These are phyloP conservation scores for Iris macrosiphon DNA, from an alignment of 106 monocot species.

Conservation along the genomic window DNA sequence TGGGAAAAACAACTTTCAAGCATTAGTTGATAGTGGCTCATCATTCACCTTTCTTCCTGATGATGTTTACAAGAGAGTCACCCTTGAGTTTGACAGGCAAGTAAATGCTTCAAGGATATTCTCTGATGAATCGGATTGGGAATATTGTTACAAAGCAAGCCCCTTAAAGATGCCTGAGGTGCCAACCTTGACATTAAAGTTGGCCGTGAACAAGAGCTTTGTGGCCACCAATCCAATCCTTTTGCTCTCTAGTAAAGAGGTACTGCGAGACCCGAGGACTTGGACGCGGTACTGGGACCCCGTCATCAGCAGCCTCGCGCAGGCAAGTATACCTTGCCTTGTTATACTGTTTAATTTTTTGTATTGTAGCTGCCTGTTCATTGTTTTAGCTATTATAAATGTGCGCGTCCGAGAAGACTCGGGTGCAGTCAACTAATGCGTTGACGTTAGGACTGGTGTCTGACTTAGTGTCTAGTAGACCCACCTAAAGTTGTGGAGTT, in stretches of 20 bases:
- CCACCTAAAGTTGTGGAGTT: no score
- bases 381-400: no score
- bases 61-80: conserved; percentile 54
- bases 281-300: no score
- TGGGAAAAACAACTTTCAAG: conserved; percentile 41
- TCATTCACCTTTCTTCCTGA: conserved; percentile 81
- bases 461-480: no score
- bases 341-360: no score
- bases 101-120: conserved; percentile 57
- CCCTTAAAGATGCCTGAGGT: conserved; percentile 56
- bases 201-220: conserved; percentile 74
- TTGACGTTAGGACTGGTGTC: no score
- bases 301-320: no score
- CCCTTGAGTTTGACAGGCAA: conserved; percentile 77
- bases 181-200: conserved; percentile 48
- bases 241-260: conserved; percentile 51
- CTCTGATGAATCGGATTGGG: conserved; percentile 47
- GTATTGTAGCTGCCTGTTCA: no score
- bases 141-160: conserved; percentile 82
- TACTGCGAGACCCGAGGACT: no score
- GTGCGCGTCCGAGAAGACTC: no score
- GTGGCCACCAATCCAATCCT: conserved; percentile 52
- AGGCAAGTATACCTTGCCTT: no score
- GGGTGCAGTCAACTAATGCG: no score
- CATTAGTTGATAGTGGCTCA: conserved; percentile 82